Evolutionary conservation across 1,284 basidiomycete genomes (phyloP), one percentile per base, ranked within the genome.

Genomic region (Trametes hirsuta): DNA sequence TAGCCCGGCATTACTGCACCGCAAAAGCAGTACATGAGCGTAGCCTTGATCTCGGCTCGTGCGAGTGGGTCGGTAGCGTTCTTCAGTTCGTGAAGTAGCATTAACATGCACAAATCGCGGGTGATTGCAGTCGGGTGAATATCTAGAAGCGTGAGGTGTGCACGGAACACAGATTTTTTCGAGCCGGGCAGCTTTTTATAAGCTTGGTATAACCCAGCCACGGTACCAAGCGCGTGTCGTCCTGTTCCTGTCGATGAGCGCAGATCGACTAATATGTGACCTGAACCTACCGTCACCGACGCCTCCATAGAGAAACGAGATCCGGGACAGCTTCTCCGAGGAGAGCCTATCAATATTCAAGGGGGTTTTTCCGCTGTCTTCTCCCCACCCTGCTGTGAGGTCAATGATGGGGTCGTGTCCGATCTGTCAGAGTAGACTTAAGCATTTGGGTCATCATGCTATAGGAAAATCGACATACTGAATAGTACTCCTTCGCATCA

Each of bases 131-230:
- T 59, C 9, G 71, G 66, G 37, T 73, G 67, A n/a, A 70, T 61
- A 48, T 72, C 71, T 4, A 68, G 53, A 30, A 71, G 57, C 0
- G 71, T 71, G 9, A 71, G 54, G 39, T 72, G 70, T 1, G 62
- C 58, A 18, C 59, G 55, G 44, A 71, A 57, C 6, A 22, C n/a
- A 10, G 48, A 25, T 22, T 52, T 45, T 25, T 64, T 62, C 4
- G 12, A 6, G 22, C 59, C 56, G 15, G 48, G 44, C 5, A 72
- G 48, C 6, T 41, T 49, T 18, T 53, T 35, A 53, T 56, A 66
- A 1, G 59, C 64, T 25, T 60, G 12, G 24, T 62, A 45, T 4
- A 71, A 37, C 1, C 64, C 68, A 12, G 63, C 59, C 11, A 72
- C 22, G 3, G 68, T 66, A 4, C 53, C 65, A 22, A 64, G 66